Conservation (phyloP, 2,329 filamentous ascomycete species). For the Ophiostoma sp. region DNA sequence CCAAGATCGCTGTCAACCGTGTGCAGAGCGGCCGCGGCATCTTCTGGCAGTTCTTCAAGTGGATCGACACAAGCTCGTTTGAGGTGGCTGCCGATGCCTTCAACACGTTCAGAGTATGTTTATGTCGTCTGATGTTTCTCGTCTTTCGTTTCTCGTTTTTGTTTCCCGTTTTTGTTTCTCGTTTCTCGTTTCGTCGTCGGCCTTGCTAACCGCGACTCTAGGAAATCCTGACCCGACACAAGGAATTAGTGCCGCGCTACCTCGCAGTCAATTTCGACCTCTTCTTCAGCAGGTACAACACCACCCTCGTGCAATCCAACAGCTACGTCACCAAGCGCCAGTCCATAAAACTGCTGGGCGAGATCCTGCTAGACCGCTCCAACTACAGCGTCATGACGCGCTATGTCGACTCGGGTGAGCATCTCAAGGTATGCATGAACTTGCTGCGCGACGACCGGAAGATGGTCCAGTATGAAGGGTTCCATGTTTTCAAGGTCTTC, state of each 20-base stretch:
- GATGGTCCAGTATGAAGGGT: conserved; percentile 99
- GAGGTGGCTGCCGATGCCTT: conserved; percentile 97
- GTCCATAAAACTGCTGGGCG: conserved; percentile 93
- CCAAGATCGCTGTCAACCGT: conserved; percentile 68
- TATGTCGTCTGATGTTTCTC: background rate
- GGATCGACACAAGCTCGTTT: conserved; percentile 94
- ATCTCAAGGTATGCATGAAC: conserved; percentile 98
- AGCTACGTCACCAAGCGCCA: conserved; percentile 98
- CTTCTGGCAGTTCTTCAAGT: conserved; percentile 95
- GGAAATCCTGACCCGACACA: conserved; percentile 94
- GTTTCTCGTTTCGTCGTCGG: background rate
- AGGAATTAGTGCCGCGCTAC: conserved; percentile 81
- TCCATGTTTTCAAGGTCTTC: conserved; percentile 99
- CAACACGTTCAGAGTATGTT: conserved; percentile 81
- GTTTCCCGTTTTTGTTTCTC: background rate
- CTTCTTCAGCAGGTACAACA: conserved; percentile 91
- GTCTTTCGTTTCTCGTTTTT: background rate
- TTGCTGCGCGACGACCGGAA: conserved; percentile 89
- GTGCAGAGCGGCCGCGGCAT: conserved; percentile 75
- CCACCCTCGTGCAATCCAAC: conserved; percentile 78
- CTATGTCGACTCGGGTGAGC: conserved; percentile 91
- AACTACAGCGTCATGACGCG: conserved; percentile 98
- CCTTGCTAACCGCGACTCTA: conserved; percentile 35
- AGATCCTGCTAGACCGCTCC: conserved; percentile 86
- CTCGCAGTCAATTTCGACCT: conserved; percentile 83